Base-by-base conservation (phyloP, 2,329 filamentous ascomycete species). In the Dactylella cylindrospora region DNA sequence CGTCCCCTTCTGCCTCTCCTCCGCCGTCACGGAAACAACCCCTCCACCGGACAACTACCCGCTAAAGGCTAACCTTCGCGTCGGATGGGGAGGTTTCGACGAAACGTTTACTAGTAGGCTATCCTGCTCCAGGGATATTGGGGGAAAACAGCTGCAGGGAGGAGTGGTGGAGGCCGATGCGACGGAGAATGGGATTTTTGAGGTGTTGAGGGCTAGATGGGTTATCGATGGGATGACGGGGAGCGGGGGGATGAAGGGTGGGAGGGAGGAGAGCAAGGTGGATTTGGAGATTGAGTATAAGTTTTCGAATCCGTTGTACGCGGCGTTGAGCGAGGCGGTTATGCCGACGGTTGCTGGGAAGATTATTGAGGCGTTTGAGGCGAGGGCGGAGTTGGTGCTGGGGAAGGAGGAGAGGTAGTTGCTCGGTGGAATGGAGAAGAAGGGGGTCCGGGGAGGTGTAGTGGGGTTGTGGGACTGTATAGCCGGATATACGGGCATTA, bases 301-400 rank as follows among this genome's bases (percentile, higher is more conserved):
- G 72, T 96, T 98, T 72, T 79, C 82, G 68, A 97, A 90, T 73
- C 88, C 90, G n/a, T 72, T 95, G 53, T 94, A 96, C 75, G 84
- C 84, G 33, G 83, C 86, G 15, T 77, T 96, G 70, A 93, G 90
- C 71, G 80, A 83, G 29, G 85, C 87, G 26, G 84, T 93, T 19
- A 88, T 89, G 66, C 85, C 88, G 25, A 89, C 88, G 74, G 83
- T 96, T 65, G 91, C 89, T 1, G 84, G 83, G 3, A 78, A 86
- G 66, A 95, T 98, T 90, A 86, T 97, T 66, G 84, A 88, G 72
- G 91, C 93, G 0, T 98, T 98, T 76, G 90, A 96, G 33, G 47
- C 41, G n/a, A 40, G 46, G 23, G 64, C 60, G 22, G 43, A 64
- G 59, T 20, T 39, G 47, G 47, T 66, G 22, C 52, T 66, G 35